Percentiles rank a stretch among this genome's conserved stretches.
These are phyloP conservation scores for Acer yangbiense DNA, from an alignment of 345 rosid species.

Conservation along the genomic window DNA sequence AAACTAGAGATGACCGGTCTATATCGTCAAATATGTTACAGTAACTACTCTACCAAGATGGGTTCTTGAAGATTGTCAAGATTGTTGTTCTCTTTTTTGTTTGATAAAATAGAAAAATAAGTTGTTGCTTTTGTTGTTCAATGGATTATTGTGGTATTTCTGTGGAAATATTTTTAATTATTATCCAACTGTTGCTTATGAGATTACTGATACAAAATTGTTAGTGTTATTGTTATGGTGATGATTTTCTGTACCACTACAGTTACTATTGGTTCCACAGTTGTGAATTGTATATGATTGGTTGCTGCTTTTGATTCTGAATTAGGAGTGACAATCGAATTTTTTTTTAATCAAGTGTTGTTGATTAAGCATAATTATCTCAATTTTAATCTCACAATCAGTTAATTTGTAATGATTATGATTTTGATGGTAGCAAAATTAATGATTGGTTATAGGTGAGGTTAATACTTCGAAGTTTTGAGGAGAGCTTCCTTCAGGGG, in stretches of 20 bases:
- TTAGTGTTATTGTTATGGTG: background rate
- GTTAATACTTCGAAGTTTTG: background rate
- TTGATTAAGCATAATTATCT: background rate
- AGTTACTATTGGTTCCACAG: background rate
- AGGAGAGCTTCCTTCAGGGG: background rate
- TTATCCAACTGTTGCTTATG: background rate
- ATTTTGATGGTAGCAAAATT: background rate
- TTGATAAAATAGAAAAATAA: background rate
- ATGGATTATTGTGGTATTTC: background rate
- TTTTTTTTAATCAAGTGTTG: background rate
- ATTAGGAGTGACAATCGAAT: too few species aligned
- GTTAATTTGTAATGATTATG: slow-evolving; percentile 2
- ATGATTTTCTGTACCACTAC: background rate
- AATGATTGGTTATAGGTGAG: background rate
- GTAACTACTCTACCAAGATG: background rate
- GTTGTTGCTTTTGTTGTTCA: background rate
- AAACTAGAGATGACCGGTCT: too few species aligned
- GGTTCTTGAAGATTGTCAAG: too few species aligned
- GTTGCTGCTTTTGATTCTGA: too few species aligned
- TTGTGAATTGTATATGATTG: background rate
- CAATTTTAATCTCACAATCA: slow-evolving; percentile 14
- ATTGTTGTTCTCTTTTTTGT: too few species aligned
- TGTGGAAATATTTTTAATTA: background rate
- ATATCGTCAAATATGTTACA: background rate
- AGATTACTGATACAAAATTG: background rate